A percentile compares a stretch with the other conserved stretches of the same genome.
These are phyloP conservation scores for Candida coquimbonensis DNA, from an alignment of 805 yeast species.

Conservation along the genomic window DNA sequence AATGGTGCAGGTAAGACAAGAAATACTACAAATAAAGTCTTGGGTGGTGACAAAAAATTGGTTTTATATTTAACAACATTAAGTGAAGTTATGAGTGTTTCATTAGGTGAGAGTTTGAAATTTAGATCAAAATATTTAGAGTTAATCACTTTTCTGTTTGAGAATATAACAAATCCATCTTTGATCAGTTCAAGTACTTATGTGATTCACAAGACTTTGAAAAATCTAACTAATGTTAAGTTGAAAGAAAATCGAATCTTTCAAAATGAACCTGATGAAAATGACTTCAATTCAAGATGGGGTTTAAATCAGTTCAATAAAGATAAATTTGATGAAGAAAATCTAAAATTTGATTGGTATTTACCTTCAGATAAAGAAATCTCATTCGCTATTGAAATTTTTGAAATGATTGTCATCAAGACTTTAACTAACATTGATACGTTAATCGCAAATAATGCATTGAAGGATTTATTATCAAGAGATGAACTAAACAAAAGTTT, in stretches of 20 bases:
- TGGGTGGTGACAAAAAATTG: slow-evolving; percentile 72
- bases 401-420: slow-evolving; percentile 39
- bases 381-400: slow-evolving; percentile 52
- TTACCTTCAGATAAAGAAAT: slow-evolving; percentile 53
- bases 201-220: slow-evolving; percentile 59
- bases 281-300: slow-evolving; percentile 48
- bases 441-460: slow-evolving; percentile 21
- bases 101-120: slow-evolving; percentile 43
- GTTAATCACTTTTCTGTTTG: slow-evolving; percentile 23
- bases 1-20: slow-evolving; percentile 83
- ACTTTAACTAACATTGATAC: slow-evolving; percentile 37
- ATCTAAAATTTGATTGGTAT: slow-evolving; percentile 67
- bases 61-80: slow-evolving; percentile 65
- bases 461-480: slow-evolving; percentile 26
- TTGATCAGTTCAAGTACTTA: slow-evolving; percentile 54
- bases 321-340: slow-evolving; percentile 39
- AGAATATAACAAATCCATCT: slow-evolving; percentile 39
- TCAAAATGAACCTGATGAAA: slow-evolving; percentile 34
- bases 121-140: slow-evolving; percentile 39
- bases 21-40: slow-evolving; percentile 50
- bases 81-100: slow-evolving; percentile 63
- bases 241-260: slow-evolving; percentile 48
- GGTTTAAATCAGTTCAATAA: slow-evolving; percentile 63
- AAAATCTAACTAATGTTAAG: slow-evolving; percentile 55
- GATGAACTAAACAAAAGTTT: slow-evolving; percentile 53